Conservation (phyloP, 192 early-diverging fungal species). For the Entomortierella chlamydospora region DNA sequence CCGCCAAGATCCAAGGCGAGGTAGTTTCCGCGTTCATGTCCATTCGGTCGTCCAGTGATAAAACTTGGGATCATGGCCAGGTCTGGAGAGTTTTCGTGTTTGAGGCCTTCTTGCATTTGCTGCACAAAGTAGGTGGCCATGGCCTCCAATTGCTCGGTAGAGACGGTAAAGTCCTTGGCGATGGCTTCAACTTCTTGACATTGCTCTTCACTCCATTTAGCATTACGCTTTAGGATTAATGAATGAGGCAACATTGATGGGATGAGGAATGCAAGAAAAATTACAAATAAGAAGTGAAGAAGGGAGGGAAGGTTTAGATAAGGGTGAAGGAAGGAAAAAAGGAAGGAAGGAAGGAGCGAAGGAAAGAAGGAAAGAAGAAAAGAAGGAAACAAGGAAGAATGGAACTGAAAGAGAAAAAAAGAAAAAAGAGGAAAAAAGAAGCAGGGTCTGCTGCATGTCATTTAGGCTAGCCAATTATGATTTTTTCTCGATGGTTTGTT, state of each 20-base stretch:
- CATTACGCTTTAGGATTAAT: conserved; percentile 17
- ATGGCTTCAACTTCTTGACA: conserved; percentile 1
- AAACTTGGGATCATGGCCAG: conserved; percentile 91
- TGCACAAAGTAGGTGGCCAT: conserved; percentile 60
- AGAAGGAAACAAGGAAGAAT: not conserved
- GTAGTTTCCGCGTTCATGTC: conserved; percentile 86
- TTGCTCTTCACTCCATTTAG: conserved; percentile 37
- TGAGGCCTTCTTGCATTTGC: conserved; percentile 63
- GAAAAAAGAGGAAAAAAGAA: no score
- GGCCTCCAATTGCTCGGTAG: conserved; percentile 58
- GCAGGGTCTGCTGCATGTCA: no score
- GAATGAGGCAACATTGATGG: conserved; percentile 11
- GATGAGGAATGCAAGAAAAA: not conserved
- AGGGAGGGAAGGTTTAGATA: no score
- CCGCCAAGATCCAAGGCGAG: conserved; percentile 97
- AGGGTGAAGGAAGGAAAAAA: conserved; percentile 1
- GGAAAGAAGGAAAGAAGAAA: not conserved
- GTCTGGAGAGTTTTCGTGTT: conserved; percentile 32
- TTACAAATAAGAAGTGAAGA: not conserved
- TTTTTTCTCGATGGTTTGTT: no score
- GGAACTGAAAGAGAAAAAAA: no score
- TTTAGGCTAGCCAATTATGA: no score
- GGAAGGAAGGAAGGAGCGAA: not conserved
- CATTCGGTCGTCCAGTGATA: conserved; percentile 84
- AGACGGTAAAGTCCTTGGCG: conserved; percentile 56